A percentile compares a stretch with the other conserved stretches of the same genome.
Evolutionary conservation across 306 rosid genomes (phyloP).

Genomic region (Fragaria vesca): DNA sequence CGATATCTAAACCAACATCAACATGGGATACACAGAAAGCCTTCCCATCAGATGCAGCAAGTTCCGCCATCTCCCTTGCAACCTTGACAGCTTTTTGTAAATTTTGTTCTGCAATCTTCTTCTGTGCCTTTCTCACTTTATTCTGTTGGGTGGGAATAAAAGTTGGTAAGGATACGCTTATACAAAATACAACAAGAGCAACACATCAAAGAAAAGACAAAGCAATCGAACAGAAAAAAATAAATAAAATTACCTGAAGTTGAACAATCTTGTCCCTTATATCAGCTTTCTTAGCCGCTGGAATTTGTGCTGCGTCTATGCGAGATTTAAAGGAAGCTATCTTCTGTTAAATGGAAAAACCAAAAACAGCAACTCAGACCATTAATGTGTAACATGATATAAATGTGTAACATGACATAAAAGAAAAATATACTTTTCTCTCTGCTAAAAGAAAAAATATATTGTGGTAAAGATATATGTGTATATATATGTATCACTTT

Average conservation of each 20-base stretch:
- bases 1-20: slow-evolving; percentile 81
- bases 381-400: neutral
- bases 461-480: neutral
- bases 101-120: slow-evolving; percentile 85
- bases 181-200: neutral
- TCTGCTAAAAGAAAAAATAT: neutral
- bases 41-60: slow-evolving; percentile 66
- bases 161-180: neutral
- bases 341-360: slow-evolving; percentile 40
- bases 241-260: slow-evolving; percentile 56
- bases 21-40: slow-evolving; percentile 70
- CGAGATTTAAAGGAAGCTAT: slow-evolving; percentile 76
- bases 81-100: slow-evolving; percentile 64
- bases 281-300: slow-evolving; percentile 86
- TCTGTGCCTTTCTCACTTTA: slow-evolving; percentile 80
- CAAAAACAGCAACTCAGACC: neutral
- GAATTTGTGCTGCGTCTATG: slow-evolving; percentile 72
- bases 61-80: slow-evolving; percentile 67
- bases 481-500: neutral
- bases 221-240: neutral
- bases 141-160: slow-evolving; percentile 36
- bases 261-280: slow-evolving; percentile 62
- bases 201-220: slow-evolving; percentile 11
- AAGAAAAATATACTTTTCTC: neutral
- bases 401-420: neutral